Conservation (phyloP, 352 stramenopile species). For the Hyaloperonospora brassicae region DNA sequence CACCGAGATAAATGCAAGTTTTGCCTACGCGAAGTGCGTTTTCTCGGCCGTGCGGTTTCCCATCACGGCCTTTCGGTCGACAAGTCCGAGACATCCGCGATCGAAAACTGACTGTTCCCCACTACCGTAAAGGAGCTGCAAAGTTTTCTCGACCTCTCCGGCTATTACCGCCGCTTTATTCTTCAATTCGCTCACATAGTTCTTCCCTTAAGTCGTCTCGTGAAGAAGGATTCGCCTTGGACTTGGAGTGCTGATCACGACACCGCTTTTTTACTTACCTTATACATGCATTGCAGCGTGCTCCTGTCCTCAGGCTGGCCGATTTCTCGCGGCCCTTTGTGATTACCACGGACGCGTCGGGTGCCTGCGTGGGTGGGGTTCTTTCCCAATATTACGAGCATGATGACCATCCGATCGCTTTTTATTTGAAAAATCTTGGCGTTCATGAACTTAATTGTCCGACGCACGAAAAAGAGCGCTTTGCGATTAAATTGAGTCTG, state of each 20-base stretch:
- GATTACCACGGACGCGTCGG: constrained; percentile 27
- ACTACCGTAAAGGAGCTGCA: constrained; percentile 12
- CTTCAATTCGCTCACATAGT: constrained; percentile 12
- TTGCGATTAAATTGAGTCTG: constrained; percentile 6
- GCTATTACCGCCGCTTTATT: constrained; percentile 30
- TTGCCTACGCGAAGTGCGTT: constrained; percentile 9
- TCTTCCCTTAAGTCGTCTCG: constrained; percentile 17
- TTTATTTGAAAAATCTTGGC: constrained; percentile 6
- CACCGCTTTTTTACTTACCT: constrained; percentile 13
- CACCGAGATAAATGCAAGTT: constrained; percentile 22
- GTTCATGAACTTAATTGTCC: constrained; percentile 6
- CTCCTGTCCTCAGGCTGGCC: constrained; percentile 19
- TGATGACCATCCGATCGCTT: constrained; percentile 3
- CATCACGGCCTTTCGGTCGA: constrained; percentile 13
- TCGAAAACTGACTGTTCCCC: constrained; percentile 12
- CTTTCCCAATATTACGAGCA: background rate
- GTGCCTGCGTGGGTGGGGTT: constrained; percentile 8
- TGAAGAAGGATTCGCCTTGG: constrained; percentile 21
- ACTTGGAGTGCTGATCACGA: constrained; percentile 12
- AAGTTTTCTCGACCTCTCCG: constrained; percentile 22
- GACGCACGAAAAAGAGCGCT: constrained; percentile 10
- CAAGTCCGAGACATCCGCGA: constrained; percentile 16
- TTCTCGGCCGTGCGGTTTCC: constrained; percentile 22
- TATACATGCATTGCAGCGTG: constrained; percentile 23
- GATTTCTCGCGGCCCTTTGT: constrained; percentile 20